Evolutionary conservation across 495 filamentous ascomycete species (phyloP).

Genomic region (Xanthoparmelia taractica): DNA sequence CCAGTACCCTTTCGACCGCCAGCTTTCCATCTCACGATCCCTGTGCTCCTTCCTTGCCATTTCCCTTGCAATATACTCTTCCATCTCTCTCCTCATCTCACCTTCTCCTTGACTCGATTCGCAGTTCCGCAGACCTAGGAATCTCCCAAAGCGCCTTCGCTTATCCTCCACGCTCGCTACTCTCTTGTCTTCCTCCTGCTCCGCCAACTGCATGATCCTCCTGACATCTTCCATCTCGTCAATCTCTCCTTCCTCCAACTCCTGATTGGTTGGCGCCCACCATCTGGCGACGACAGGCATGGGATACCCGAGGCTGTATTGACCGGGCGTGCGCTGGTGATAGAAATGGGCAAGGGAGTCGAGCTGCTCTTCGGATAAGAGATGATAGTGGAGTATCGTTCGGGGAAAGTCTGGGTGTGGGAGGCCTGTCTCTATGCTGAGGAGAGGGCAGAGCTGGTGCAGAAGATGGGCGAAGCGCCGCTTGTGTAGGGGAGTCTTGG

Average conservation of each 20-base stretch:
- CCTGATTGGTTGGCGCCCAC: conserved; percentile 20
- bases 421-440: conserved; percentile 45
- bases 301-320: conserved; percentile 56
- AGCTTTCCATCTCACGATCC: conserved; percentile 19
- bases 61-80: conserved; percentile 32
- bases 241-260: conserved; percentile 11
- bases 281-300: conserved; percentile 39
- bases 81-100: conserved; percentile 30
- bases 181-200: background rate
- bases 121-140: conserved; percentile 60
- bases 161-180: conserved; percentile 49
- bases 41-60: conserved; percentile 29
- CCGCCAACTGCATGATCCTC: conserved; percentile 13
- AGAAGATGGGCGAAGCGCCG: conserved; percentile 34
- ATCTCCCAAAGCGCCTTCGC: conserved; percentile 52
- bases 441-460: conserved; percentile 33
- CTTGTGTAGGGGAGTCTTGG: conserved; percentile 21
- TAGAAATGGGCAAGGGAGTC: conserved; percentile 68
- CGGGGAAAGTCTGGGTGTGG: conserved; percentile 59
- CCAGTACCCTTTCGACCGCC: conserved; percentile 21
- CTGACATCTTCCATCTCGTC: conserved; percentile 33
- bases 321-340: conserved; percentile 57
- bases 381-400: conserved; percentile 61
- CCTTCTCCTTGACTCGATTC: conserved; percentile 39
- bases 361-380: conserved; percentile 62